Conservation (phyloP, 2,329 filamentous ascomycete genomes). For the Aspergillus uvarum region DNA sequence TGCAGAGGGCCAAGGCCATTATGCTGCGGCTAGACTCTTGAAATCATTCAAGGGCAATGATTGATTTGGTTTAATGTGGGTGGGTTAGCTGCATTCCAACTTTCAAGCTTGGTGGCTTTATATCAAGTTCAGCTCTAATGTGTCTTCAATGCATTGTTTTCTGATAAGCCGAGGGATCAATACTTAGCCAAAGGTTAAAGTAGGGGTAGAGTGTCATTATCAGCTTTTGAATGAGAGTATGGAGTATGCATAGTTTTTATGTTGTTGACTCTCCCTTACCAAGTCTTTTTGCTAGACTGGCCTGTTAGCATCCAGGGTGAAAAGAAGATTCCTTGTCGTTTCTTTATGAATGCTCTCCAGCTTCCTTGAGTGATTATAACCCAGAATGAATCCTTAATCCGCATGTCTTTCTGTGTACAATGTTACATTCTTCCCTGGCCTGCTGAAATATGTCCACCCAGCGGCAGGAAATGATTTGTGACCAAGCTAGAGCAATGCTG, state of each 20-base stretch:
- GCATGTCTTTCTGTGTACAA: conserved; percentile 10
- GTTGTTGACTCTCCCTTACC: too few relatives aligned
- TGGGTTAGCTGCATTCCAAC: too few relatives aligned
- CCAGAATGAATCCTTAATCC: conserved; percentile 6
- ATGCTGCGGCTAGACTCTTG: conserved; percentile 17
- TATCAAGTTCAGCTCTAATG: too few relatives aligned
- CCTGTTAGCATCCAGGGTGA: conserved; percentile 8
- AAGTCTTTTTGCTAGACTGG: background rate
- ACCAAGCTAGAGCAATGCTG: conserved; percentile 20
- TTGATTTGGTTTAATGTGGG: too few relatives aligned
- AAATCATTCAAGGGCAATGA: background rate
- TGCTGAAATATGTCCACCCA: conserved; percentile 21
- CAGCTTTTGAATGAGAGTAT: too few relatives aligned
- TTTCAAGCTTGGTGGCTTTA: too few relatives aligned
- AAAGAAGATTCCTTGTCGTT: background rate
- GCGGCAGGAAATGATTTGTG: conserved; percentile 23
- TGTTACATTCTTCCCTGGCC: conserved; percentile 11
- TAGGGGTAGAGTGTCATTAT: too few relatives aligned
- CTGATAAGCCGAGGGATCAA: too few relatives aligned
- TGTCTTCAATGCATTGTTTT: too few relatives aligned
- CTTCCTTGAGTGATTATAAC: background rate
- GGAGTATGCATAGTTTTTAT: too few relatives aligned
- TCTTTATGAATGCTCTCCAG: background rate
- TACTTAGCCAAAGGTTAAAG: too few relatives aligned
- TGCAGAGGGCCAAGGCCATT: conserved; percentile 17